A percentile compares a stretch with the other conserved stretches of the same genome.
Conservation (phyloP, 345 rosid genomes). For the Bruguiera parviflora region DNA sequence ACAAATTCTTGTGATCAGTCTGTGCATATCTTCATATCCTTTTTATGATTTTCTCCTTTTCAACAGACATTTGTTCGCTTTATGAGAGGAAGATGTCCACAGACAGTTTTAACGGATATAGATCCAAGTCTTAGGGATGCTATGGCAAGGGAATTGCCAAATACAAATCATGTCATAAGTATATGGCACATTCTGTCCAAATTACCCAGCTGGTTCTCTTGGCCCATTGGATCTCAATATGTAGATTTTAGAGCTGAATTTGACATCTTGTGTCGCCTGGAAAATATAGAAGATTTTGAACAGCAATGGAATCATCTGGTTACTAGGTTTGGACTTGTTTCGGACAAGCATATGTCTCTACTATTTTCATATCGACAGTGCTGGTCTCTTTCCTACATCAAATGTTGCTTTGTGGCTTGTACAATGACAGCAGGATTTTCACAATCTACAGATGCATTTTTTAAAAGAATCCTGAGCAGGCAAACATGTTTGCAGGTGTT, state of each 20-base stretch:
- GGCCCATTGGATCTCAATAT: conserved; percentile 61
- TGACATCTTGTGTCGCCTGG: conserved; percentile 56
- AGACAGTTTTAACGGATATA: conserved; percentile 76
- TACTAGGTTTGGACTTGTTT: conserved; percentile 69
- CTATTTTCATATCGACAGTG: conserved; percentile 61
- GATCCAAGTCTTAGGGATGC: conserved; percentile 80
- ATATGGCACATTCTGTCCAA: conserved; percentile 69
- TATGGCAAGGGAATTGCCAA: conserved; percentile 70
- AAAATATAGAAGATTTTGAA: conserved; percentile 65
- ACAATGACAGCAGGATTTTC: conserved; percentile 63
- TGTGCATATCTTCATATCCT: conserved; percentile 25
- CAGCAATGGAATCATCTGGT: conserved; percentile 69
- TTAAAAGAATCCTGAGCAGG: conserved; percentile 52
- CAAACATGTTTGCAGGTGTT: conserved; percentile 65
- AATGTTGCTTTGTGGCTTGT: conserved; percentile 70
- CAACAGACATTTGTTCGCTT: conserved; percentile 81
- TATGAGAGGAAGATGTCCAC: conserved; percentile 75
- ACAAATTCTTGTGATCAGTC: conserved; percentile 30
- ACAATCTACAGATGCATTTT: conserved; percentile 51
- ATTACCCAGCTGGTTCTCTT: conserved; percentile 84
- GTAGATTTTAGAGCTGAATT: conserved; percentile 70
- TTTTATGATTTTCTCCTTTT: conserved; percentile 37
- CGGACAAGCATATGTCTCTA: conserved; percentile 72
- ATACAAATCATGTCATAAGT: conserved; percentile 63
- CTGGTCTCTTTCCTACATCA: conserved; percentile 62